These are phyloP conservation scores for Solanum chiquidenum DNA, from an alignment of 257 asterid species.

Conservation along the genomic window DNA sequence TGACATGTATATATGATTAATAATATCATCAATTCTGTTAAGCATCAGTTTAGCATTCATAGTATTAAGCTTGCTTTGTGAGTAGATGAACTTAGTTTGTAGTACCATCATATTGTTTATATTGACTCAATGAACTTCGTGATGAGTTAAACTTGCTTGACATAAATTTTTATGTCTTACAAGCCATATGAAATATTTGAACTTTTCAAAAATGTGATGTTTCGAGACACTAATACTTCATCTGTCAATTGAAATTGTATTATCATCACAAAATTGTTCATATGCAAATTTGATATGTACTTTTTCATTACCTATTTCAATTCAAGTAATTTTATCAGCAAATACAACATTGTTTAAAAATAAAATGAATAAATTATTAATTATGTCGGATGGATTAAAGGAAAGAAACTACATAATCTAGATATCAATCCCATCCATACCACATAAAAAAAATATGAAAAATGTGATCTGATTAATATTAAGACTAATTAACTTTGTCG, in stretches of 20 bases:
- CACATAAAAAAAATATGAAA: rapidly evolving
- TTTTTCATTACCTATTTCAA: background rate
- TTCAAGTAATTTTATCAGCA: background rate
- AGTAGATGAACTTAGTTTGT: background rate
- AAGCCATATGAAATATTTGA: too few species aligned
- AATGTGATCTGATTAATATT: background rate
- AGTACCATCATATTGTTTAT: background rate
- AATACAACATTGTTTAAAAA: background rate
- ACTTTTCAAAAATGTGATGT: too few species aligned
- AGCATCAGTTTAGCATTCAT: background rate
- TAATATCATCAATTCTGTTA: too few species aligned
- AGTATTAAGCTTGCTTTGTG: background rate
- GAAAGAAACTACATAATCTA: background rate
- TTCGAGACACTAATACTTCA: too few species aligned
- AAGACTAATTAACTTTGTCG: background rate
- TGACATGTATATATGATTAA: background rate
- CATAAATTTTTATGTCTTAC: too few species aligned
- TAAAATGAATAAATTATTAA: too few species aligned
- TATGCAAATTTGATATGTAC: too few species aligned
- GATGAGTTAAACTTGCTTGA: background rate
- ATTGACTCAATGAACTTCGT: too few species aligned
- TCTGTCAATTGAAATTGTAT: too few species aligned
- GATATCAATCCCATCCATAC: background rate
- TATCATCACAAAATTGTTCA: too few species aligned
- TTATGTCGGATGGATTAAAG: background rate